A percentile compares a stretch with the other conserved stretches of the same genome.
These are phyloP conservation scores for Aspergillus incahuasiensis DNA, from an alignment of 495 filamentous ascomycete genomes.

Conservation along the genomic window DNA sequence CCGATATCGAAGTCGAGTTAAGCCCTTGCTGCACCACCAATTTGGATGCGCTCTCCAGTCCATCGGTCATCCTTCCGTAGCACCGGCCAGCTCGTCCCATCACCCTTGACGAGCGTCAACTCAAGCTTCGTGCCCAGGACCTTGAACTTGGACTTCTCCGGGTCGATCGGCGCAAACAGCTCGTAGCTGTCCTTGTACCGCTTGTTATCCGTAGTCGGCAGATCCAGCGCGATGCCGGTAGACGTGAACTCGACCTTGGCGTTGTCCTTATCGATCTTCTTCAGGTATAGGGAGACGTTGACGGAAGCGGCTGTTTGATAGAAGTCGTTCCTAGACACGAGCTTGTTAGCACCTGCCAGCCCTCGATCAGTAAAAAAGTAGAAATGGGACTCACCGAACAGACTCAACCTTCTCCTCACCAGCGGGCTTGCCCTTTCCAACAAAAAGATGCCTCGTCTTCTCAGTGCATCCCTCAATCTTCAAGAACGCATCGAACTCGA, in stretches of 20 bases:
- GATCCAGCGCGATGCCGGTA: constrained; percentile 62
- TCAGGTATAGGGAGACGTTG: constrained; percentile 89
- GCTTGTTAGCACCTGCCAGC: neutral
- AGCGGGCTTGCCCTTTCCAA: constrained; percentile 67
- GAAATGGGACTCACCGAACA: constrained; percentile 55
- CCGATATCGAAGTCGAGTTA: constrained; percentile 29
- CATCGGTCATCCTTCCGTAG: constrained; percentile 75
- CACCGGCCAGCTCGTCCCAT: constrained; percentile 85
- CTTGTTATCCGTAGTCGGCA: constrained; percentile 81
- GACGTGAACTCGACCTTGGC: constrained; percentile 65
- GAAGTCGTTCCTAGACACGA: constrained; percentile 69
- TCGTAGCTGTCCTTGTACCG: constrained; percentile 69
- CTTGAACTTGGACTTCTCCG: constrained; percentile 68
- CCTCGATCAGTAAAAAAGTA: neutral
- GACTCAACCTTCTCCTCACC: constrained; percentile 56
- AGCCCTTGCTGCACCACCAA: constrained; percentile 69
- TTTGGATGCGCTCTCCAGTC: constrained; percentile 76
- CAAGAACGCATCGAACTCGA: constrained; percentile 98
- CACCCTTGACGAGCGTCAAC: constrained; percentile 73
- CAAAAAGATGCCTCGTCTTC: constrained; percentile 76
- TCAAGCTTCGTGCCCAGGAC: constrained; percentile 96
- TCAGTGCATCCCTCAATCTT: constrained; percentile 86
- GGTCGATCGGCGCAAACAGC: constrained; percentile 72
- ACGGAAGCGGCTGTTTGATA: constrained; percentile 86
- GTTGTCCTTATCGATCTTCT: constrained; percentile 85